A percentile compares a stretch with the other conserved stretches of the same genome.
These are phyloP conservation scores for Agaricus subrufescens DNA, from an alignment of 768 basidiomycete genomes.

Conservation along the genomic window DNA sequence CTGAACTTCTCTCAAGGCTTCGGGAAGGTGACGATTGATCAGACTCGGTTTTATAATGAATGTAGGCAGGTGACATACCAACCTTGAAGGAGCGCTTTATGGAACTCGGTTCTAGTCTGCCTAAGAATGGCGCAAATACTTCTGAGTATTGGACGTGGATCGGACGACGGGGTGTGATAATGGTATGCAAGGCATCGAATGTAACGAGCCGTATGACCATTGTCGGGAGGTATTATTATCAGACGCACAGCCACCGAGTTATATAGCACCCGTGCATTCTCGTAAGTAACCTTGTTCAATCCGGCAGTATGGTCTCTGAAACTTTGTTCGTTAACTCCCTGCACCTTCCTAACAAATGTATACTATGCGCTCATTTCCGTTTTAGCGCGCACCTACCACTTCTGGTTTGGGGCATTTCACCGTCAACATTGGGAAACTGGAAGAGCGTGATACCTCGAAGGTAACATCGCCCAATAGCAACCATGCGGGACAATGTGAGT, in stretches of 20 bases:
- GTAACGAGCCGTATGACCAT: slow-evolving; percentile 56
- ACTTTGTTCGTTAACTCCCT: no score
- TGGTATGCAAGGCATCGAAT: slow-evolving; percentile 79
- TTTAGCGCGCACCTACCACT: no score
- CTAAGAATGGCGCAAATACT: slow-evolving; percentile 63
- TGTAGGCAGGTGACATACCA: slow-evolving; percentile 30
- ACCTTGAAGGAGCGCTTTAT: slow-evolving; percentile 57
- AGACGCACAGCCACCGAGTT: not conserved
- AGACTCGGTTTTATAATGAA: not conserved
- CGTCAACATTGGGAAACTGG: no score
- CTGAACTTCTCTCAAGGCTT: slow-evolving; percentile 46
- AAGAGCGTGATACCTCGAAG: no score
- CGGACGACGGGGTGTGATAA: slow-evolving; percentile 63
- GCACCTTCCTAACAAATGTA: no score
- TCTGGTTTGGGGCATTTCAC: no score
- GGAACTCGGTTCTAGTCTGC: slow-evolving; percentile 46
- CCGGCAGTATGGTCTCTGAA: no score
- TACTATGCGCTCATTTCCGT: no score
- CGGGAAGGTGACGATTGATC: not conserved
- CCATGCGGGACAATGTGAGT: slow-evolving; percentile 46
- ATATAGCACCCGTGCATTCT: not conserved
- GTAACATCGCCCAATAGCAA: not conserved
- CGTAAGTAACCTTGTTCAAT: not conserved
- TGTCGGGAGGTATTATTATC: not conserved
- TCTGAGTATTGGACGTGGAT: slow-evolving; percentile 64